A percentile compares a stretch with the other conserved stretches of the same genome.
phyloP scores from a whole-genome alignment of 2,329 filamentous ascomycete species.

The Calonectria pauciramosa region DNA sequence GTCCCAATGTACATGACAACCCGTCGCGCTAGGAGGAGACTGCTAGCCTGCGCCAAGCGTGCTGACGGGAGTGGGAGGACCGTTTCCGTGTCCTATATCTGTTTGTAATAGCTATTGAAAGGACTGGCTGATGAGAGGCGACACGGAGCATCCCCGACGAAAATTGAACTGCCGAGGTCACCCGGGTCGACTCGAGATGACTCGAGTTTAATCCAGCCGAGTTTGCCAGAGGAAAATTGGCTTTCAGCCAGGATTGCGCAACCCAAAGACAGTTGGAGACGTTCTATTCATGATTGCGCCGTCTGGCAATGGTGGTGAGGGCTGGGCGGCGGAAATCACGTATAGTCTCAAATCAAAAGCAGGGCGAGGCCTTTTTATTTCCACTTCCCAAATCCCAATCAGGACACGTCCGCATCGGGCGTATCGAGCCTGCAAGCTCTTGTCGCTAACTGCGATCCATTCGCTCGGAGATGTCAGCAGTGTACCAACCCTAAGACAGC shows the following conservation, averaged over 20 bases:
- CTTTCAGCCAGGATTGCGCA: constrained; percentile 4
- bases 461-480: constrained; percentile 17
- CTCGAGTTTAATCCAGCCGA: constrained; percentile 24
- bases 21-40: not conserved
- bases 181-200: constrained; percentile 14
- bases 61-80: not conserved
- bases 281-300: not conserved
- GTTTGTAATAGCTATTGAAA: constrained; percentile 25
- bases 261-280: not conserved
- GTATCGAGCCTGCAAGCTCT: not conserved
- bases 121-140: constrained; percentile 10
- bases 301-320: not conserved
- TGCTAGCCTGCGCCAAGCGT: constrained; percentile 17
- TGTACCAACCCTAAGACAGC: not conserved
- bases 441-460: constrained; percentile 6
- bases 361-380: not conserved
- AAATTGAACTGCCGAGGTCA: constrained; percentile 1
- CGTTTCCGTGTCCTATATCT: constrained; percentile 10
- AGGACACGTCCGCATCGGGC: not conserved
- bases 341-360: not conserved
- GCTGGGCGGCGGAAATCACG: no score
- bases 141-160: not conserved
- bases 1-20: not conserved
- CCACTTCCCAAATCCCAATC: not conserved
- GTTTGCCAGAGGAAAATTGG: constrained; percentile 9